Evolutionary conservation across 441 rosid species (phyloP).

Genomic region (Eugenia klotzschiana): DNA sequence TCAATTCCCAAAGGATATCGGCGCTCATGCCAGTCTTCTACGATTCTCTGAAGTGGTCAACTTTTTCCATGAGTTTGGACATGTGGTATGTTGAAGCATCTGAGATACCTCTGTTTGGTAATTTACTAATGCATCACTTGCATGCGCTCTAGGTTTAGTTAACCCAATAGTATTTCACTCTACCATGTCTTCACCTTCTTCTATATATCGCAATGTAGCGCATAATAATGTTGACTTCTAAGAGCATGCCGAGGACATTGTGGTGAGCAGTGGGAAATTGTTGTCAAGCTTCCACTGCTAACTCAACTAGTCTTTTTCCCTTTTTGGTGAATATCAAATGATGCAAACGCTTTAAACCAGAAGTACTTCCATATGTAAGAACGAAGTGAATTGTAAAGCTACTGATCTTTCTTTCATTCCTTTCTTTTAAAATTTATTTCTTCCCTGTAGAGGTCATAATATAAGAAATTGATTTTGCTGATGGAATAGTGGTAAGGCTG

Average conservation of each 20-base stretch:
- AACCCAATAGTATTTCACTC: not conserved
- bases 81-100: constrained; percentile 53
- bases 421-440: not conserved
- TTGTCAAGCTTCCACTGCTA: not conserved
- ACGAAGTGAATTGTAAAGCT: not conserved
- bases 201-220: not conserved
- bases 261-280: not conserved
- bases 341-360: not conserved
- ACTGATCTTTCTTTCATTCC: not conserved
- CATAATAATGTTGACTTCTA: not conserved
- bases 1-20: constrained; percentile 45
- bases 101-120: constrained; percentile 3
- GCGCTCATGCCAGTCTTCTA: constrained; percentile 31
- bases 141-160: not conserved
- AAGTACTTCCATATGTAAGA: not conserved
- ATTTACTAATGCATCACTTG: not conserved
- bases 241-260: not conserved
- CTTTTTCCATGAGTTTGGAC: constrained; percentile 91
- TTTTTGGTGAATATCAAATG: not conserved
- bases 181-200: not conserved
- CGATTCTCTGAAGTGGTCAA: constrained; percentile 87
- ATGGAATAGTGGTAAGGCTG: not conserved
- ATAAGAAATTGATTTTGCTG: not conserved
- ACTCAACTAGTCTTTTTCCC: not conserved
- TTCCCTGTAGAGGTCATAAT: not conserved